Evolutionary conservation across 495 filamentous ascomycete genomes (phyloP), one percentile per base, ranked within the genome.

Genomic region (Aspergillus bertholletiae): DNA sequence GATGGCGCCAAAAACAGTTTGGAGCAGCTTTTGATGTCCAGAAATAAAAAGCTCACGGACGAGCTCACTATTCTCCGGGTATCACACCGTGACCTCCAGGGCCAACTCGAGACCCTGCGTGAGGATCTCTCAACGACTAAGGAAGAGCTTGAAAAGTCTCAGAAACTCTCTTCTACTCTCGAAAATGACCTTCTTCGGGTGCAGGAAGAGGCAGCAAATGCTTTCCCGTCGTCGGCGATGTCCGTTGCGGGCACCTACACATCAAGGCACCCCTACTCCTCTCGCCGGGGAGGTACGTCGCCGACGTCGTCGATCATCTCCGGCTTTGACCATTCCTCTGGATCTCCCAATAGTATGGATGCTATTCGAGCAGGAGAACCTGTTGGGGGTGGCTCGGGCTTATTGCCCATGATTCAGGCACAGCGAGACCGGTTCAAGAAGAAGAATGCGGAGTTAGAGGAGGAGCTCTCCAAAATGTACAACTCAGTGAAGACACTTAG

Each of bases 381-480:
- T 8, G 82, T 88, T 15, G 90, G 90, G 8, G 90, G 89, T 47
- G 90, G 90, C 24, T 90, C 89, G 2, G 92, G 92, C 18, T 96
- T 99, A 55, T 76, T 99, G 23, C 94, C 95, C 23, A 99, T 99
- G 94, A 87, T 99, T 53, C 95, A 94, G 45, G 94, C 94, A 18
- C 94, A 99, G 69, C 86, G 94, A 55, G 94, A 99, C 70, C 89
- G 94, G 39, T 99, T 99, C 82, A 97, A 96, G 78, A 90, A 96
- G 78, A 87, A 91, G 59, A 97, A 96, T 55, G 71, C 85, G 1
- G 89, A 97, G 65, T 83, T 99, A 40, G 95, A 97, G 68, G 83
- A 89, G 45, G 92, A 97, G 61, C 78, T 97, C 18, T 89, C 89
- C 7, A 91, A 94, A 54, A 75, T 80, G 48, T 89, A 97, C 64